phyloP scores from a whole-genome alignment of 1,139 yeast genomes.

The Saccharomycopsis hybrid region DNA sequence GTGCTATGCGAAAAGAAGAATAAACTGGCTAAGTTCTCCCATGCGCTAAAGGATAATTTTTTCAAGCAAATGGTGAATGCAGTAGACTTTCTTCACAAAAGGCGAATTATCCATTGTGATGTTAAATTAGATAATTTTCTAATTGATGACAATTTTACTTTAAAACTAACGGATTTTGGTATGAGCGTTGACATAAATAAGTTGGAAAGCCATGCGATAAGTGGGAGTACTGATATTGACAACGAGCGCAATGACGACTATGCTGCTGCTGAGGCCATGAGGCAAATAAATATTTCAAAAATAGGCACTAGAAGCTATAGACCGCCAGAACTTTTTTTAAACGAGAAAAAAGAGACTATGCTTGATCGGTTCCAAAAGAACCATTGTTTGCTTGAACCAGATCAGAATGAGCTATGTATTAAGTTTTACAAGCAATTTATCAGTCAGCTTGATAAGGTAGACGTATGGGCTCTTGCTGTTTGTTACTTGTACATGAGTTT shows the following conservation, averaged over 20 bases:
- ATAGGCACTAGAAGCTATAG: conserved; percentile 20
- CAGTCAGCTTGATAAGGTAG: conserved; percentile 6
- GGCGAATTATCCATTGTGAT: conserved; percentile 77
- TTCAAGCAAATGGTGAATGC: conserved; percentile 32
- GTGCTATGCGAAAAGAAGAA: conserved; percentile 3
- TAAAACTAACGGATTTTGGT: conserved; percentile 79
- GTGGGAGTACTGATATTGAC: too few relatives aligned
- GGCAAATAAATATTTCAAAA: conserved; percentile 7
- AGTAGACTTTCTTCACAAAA: conserved; percentile 59
- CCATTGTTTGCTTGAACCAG: too few relatives aligned
- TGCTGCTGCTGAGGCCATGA: not conserved
- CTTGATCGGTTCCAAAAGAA: too few relatives aligned
- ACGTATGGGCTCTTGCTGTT: conserved; percentile 20
- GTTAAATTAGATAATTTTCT: conserved; percentile 75
- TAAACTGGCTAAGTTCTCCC: not conserved
- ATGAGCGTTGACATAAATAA: conserved; percentile 27
- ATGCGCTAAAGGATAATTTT: conserved; percentile 12
- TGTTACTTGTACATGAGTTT: conserved; percentile 14
- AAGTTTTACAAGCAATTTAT: conserved; percentile 2
- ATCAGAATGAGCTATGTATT: too few relatives aligned
- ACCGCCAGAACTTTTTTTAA: conserved; percentile 20
- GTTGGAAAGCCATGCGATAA: not conserved
- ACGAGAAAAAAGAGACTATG: conserved; percentile 4
- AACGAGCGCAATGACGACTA: too few relatives aligned
- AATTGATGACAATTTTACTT: conserved; percentile 67